phyloP scores from a whole-genome alignment of 202 grass and related monocot genomes.

The Musa balbisiana region DNA sequence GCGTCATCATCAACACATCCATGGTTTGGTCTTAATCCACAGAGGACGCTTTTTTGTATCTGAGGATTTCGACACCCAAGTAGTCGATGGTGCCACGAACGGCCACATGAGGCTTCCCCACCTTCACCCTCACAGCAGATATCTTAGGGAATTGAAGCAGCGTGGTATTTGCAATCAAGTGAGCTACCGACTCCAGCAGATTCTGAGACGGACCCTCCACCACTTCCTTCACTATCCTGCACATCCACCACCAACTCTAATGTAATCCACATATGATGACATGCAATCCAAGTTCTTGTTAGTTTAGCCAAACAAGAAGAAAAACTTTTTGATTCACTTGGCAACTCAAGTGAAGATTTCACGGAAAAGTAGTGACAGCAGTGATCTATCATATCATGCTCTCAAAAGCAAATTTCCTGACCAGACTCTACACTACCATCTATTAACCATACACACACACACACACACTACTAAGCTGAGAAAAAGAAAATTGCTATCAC shows the following conservation, averaged over 20 bases:
- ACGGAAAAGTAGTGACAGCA: too few species aligned
- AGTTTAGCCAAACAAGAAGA: too few species aligned
- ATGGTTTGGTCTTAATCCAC: too few species aligned
- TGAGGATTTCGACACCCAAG: constrained; percentile 67
- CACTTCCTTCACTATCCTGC: constrained; percentile 53
- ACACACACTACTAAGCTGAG: too few species aligned
- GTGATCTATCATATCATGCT: too few species aligned
- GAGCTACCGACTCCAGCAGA: constrained; percentile 69
- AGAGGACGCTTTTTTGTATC: neutral
- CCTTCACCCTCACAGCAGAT: constrained; percentile 54
- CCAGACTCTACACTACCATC: too few species aligned
- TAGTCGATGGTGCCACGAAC: constrained; percentile 46
- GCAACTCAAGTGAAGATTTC: too few species aligned
- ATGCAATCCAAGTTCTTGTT: neutral
- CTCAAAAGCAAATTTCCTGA: too few species aligned
- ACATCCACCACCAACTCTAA: neutral
- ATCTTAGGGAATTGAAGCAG: constrained; percentile 51
- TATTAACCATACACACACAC: too few species aligned
- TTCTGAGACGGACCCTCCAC: constrained; percentile 61
- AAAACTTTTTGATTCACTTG: too few species aligned
- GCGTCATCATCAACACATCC: too few species aligned
- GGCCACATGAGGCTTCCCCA: constrained; percentile 54
- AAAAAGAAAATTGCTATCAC: too few species aligned
- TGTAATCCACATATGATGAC: neutral
- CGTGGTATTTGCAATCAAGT: constrained; percentile 39